phyloP scores from a whole-genome alignment of 805 yeast genomes.

The Saturnispora galanensis region DNA sequence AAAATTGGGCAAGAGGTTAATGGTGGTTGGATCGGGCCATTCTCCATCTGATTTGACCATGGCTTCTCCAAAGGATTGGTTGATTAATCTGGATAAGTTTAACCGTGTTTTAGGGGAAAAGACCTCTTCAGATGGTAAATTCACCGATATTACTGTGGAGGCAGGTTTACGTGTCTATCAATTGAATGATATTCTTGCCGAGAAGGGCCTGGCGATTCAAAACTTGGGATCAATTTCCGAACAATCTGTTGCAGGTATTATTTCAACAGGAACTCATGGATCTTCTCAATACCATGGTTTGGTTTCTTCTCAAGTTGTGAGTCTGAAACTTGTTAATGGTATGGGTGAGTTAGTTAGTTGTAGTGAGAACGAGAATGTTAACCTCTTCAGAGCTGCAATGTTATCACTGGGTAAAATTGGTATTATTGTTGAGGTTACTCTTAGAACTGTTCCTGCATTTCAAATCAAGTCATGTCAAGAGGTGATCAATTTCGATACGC shows the following conservation, averaged over 20 bases:
- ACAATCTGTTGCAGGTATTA: slow-evolving; percentile 91
- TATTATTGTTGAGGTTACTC: slow-evolving; percentile 72
- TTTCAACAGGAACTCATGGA: slow-evolving; percentile 96
- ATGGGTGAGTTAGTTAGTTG: slow-evolving; percentile 62
- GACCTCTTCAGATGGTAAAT: slow-evolving; percentile 48
- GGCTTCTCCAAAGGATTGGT: slow-evolving; percentile 65
- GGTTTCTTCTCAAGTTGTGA: slow-evolving; percentile 79
- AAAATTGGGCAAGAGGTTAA: slow-evolving; percentile 48
- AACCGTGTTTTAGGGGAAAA: slow-evolving; percentile 38
- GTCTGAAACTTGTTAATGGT: slow-evolving; percentile 64
- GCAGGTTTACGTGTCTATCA: slow-evolving; percentile 80
- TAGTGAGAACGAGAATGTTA: slow-evolving; percentile 51
- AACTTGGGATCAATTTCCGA: slow-evolving; percentile 90
- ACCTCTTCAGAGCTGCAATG: slow-evolving; percentile 70
- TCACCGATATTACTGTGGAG: slow-evolving; percentile 86
- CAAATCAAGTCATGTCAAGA: slow-evolving; percentile 75
- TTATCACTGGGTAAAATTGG: slow-evolving; percentile 89
- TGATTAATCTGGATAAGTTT: slow-evolving; percentile 74
- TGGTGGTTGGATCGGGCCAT: slow-evolving; percentile 89
- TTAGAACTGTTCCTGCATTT: slow-evolving; percentile 77
- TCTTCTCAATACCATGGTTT: slow-evolving; percentile 89
- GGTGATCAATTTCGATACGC: slow-evolving; percentile 65
- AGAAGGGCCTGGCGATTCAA: slow-evolving; percentile 69
- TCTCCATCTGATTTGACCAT: slow-evolving; percentile 88
- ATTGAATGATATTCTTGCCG: slow-evolving; percentile 55